Conservation (phyloP, 2,329 filamentous ascomycete genomes). For the Ceratocystis cacaofunesta region DNA sequence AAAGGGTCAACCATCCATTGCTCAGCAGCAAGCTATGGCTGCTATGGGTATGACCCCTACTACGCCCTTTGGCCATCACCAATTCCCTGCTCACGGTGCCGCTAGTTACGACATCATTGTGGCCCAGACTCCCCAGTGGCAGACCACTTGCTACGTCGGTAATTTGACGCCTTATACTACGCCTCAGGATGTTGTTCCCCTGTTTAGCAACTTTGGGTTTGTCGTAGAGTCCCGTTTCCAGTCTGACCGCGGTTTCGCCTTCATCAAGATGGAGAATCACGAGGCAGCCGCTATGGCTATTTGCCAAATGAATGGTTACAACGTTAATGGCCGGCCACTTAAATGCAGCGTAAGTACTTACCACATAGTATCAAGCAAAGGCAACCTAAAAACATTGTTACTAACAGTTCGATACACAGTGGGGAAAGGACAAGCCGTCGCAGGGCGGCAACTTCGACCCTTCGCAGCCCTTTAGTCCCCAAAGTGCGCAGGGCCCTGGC, state of each 20-base stretch:
- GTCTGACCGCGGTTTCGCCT: conserved; percentile 92
- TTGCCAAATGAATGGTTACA: conserved; percentile 94
- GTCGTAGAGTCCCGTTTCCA: conserved; percentile 97
- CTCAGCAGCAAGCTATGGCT: conserved; percentile 91
- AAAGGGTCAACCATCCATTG: conserved; percentile 97
- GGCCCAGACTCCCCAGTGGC: conserved; percentile 88
- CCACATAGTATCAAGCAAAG: background rate
- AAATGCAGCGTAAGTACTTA: conserved; percentile 84
- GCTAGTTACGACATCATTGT: conserved; percentile 97
- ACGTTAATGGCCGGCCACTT: conserved; percentile 87
- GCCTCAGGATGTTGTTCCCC: conserved; percentile 86
- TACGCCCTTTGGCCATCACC: conserved; percentile 89
- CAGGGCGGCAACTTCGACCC: conserved; percentile 65
- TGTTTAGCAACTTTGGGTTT: conserved; percentile 97
- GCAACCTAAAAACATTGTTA: conserved; percentile 1
- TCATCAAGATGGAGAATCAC: conserved; percentile 98
- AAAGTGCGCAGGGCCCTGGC: conserved; percentile 55
- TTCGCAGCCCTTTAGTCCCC: conserved; percentile 53
- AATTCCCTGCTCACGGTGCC: conserved; percentile 91
- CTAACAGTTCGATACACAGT: conserved; percentile 41
- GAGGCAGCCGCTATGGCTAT: conserved; percentile 98
- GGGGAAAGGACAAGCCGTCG: conserved; percentile 97
- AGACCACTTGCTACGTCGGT: conserved; percentile 95
- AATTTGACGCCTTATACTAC: conserved; percentile 97
- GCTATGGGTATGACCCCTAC: conserved; percentile 97